Evolutionary conservation across 2,329 filamentous ascomycete species (phyloP), one percentile per base, ranked within the genome.

Genomic region (Helminthosporium solani): DNA sequence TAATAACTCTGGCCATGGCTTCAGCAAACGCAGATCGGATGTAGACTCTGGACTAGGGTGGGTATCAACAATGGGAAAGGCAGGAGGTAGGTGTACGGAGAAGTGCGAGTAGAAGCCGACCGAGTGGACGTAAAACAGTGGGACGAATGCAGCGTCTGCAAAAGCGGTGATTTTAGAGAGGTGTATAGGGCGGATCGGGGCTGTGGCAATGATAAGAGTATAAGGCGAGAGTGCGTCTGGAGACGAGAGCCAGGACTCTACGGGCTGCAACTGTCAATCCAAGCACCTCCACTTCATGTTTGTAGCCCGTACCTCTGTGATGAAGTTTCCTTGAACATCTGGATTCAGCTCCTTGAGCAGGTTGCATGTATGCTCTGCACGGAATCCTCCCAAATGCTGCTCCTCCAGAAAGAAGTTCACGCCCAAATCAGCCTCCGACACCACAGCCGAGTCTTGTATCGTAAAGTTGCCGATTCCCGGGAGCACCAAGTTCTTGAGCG

Each of bases 371-470:
- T 87, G 85, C 66, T 90, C 81, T 1, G 92, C 89, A 56, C 94
- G 84, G 20, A 84, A 84, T 61, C 84, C 85, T 42, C 90, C 91
- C 30, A 95, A 68, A 54, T 84, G 86, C 39, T 78, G 75, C 58
- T 94, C 84, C 50, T 96, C 89, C 0, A 99, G 77, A 63, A 99
- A 99, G 78, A 99, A 99, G 73, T 99, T 99, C 52, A 96, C 86
- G 3, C 95, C 94, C 33, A 99, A 76, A 62, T 99, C 94, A 33
- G 84, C 78, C 57, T 95, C 86, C 1, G 76, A 77, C n/a, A 99
- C 91, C 2, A 79, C 70, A 1, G 84, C 81, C 6, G 87, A 84
- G 62, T 99, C 94, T 42, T 87, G 86, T 51, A 99, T 95, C 0
- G 89, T 95, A 68, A 96, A 99, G 20, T 84, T 82, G 7, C 94